Conservation (phyloP, 2,329 filamentous ascomycete genomes). For the Colletotrichum eremochloae region DNA sequence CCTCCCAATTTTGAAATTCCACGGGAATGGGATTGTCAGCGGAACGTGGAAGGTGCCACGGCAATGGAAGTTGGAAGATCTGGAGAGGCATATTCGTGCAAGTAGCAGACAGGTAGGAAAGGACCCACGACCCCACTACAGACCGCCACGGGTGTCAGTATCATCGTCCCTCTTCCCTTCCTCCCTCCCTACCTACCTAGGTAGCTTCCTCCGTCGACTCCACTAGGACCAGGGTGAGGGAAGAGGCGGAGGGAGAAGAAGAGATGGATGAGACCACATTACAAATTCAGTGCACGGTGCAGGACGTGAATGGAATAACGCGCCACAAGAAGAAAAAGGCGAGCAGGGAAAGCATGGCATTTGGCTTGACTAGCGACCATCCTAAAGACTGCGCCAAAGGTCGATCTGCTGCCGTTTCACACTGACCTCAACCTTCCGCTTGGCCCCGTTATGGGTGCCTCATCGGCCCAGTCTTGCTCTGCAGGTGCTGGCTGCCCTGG, state of each 20-base stretch:
- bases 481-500: constrained; percentile 11
- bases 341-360: constrained; percentile 12
- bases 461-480: constrained; percentile 27
- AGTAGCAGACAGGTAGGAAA: background rate
- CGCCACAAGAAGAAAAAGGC: background rate
- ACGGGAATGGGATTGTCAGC: background rate
- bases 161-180: constrained; percentile 20
- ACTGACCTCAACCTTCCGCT: constrained; percentile 39
- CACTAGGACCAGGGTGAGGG: constrained; percentile 9
- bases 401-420: constrained; percentile 41
- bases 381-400: constrained; percentile 25
- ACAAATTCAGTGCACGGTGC: background rate
- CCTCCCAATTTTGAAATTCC: constrained; percentile 5
- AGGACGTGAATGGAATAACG: background rate
- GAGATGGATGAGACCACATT: background rate
- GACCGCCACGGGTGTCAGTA: constrained; percentile 5
- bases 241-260: background rate
- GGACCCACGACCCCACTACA: background rate
- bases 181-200: constrained; percentile 24
- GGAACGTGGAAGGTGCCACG: constrained; percentile 12
- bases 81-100: constrained; percentile 21
- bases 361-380: constrained; percentile 14
- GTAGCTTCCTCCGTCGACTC: background rate
- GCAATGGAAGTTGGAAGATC: constrained; percentile 28
- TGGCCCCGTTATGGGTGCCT: constrained; percentile 36